Conservation (phyloP, 805 yeast genomes). For the Lipomyces spencermartinsiae region DNA sequence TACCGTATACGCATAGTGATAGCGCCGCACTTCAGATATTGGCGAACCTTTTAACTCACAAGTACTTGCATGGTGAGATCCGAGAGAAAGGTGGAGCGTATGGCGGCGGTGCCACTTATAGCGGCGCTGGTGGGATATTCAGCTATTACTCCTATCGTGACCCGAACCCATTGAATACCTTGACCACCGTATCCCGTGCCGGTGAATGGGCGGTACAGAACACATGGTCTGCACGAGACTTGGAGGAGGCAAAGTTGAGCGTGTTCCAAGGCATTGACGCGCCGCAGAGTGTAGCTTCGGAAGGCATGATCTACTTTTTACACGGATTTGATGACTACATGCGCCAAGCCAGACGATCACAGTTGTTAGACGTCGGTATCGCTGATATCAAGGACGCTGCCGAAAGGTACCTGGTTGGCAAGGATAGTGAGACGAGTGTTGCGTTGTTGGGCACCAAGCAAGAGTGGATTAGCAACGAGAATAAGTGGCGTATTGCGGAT, state of each 20-base stretch:
- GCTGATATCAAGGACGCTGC: slow-evolving; percentile 68
- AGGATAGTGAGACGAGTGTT: slow-evolving; percentile 10
- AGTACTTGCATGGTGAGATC: slow-evolving; percentile 83
- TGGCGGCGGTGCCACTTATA: slow-evolving; percentile 91
- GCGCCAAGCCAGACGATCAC: slow-evolving; percentile 80
- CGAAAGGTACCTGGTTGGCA: slow-evolving; percentile 62
- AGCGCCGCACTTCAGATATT: slow-evolving; percentile 86
- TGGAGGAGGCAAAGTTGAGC: slow-evolving; percentile 88
- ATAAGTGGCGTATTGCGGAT: slow-evolving; percentile 23
- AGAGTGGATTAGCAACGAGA: slow-evolving; percentile 18
- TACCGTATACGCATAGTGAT: slow-evolving; percentile 69
- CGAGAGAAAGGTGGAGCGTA: slow-evolving; percentile 98
- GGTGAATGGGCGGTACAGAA: slow-evolving; percentile 56
- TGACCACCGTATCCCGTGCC: slow-evolving; percentile 61
- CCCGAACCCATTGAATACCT: slow-evolving; percentile 79
- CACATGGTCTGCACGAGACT: slow-evolving; percentile 66
- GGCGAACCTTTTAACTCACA: slow-evolving; percentile 79
- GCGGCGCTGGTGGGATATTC: slow-evolving; percentile 79
- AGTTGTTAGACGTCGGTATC: slow-evolving; percentile 68
- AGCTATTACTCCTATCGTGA: slow-evolving; percentile 91
- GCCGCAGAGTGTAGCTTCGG: slow-evolving; percentile 79
- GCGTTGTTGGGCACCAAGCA: slow-evolving; percentile 27
- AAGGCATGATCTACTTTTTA: slow-evolving; percentile 71
- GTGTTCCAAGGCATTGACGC: slow-evolving; percentile 92
- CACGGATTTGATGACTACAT: slow-evolving; percentile 77